Base-by-base conservation (phyloP, 768 basidiomycete species). In the Dioszegia crocea region DNA sequence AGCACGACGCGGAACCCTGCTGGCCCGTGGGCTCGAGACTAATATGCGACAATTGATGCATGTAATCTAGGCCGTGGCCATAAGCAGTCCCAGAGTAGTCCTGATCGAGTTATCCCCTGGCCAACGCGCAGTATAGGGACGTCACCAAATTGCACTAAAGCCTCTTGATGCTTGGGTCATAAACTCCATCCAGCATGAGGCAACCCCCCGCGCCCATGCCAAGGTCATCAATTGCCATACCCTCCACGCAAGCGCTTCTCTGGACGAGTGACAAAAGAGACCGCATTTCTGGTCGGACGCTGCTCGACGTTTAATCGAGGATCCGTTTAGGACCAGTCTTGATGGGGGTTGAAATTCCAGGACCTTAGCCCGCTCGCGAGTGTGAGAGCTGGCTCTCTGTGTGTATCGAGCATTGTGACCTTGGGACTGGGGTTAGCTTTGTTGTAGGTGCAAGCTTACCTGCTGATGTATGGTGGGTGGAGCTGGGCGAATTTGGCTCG, bases 101-200 rank as follows among this genome's bases (percentile, higher is more conserved):
- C 75, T 76, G 75, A 76, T 76, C 71, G 75, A 76, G 75, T 76
- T 76, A 67, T 74, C 72, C 58, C 60, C 56, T 30, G 11, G 23
- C 21, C n/a, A 19, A 24, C 11, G 27, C 40, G 45, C 3, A 52
- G 44, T 30, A 19, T 49, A 33, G 61, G 59, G 63, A 75, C 68
- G 75, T 73, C 75, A 75, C 75, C 68, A 76, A 76, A 76, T 76
- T 76, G 73, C 75, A 76, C 75, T 76, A 70, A 76, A 76, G 75
- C 74, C 70, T 68, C 64, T 62, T 58, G 60, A 48, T 69, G 50
- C 61, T 59, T 41, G 41, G 58, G 52, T 59, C 63, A 27, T 27
- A 53, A 27, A 46, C 5, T 21, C 17, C 26, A 29, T n/a, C 9
- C 31, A 62, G 66, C 57, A 67, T 60, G 60, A 71, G 67, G 75